Base-by-base conservation (phyloP, 2,329 filamentous ascomycete genomes). In the Trichoderma oligosporum region DNA sequence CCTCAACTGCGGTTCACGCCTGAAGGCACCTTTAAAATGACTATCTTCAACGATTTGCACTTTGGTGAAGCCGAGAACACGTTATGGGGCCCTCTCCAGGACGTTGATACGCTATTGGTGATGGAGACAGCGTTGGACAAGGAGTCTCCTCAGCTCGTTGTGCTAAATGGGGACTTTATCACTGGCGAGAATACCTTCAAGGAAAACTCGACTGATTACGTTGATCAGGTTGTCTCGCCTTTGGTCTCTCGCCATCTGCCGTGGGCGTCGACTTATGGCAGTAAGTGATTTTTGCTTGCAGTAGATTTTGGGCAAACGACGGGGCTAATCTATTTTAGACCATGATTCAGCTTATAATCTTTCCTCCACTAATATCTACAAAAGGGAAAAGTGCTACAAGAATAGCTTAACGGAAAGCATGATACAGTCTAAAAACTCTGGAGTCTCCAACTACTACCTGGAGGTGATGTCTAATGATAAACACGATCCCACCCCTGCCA, bases 11-110 rank as follows among this genome's bases (percentile, higher is more conserved):
- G 27, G 9, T 47, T 33, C 35, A 51, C 47, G 3, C 24, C 47
- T 5, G 25, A 51, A 39, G 47, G 47, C 16, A 51, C 47, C 6
- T 51, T 51, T 39, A 33, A 51, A 12, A 51, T 51, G 47, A 39
- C 47, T 20, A 22, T 51, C n/a, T 51, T 51, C 6, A 51, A 51
- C n/a, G 47, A 51, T 8, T 20, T 51, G 11, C 47, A 51, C 22
- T 51, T 51, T 8, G 47, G 35, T 6, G 47, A 51, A 14, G 47
- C 47, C 4, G 47, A 51, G 7, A 20, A 51, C 33, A 51, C 47
- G n/a, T 24, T 38, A 14, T 51, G 47, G 47, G 47, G 47, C 2
- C 47, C 47, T 12, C 24, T 51, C 18, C 47, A 51, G 24, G 47
- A 51, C 2, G 47, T 51, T 4, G 47, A 51, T 16, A 51, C 47